Percentiles rank a stretch among this genome's conserved stretches.
Conservation (phyloP, 2,329 filamentous ascomycete species). For the Sordariomycetes sp. region DNA sequence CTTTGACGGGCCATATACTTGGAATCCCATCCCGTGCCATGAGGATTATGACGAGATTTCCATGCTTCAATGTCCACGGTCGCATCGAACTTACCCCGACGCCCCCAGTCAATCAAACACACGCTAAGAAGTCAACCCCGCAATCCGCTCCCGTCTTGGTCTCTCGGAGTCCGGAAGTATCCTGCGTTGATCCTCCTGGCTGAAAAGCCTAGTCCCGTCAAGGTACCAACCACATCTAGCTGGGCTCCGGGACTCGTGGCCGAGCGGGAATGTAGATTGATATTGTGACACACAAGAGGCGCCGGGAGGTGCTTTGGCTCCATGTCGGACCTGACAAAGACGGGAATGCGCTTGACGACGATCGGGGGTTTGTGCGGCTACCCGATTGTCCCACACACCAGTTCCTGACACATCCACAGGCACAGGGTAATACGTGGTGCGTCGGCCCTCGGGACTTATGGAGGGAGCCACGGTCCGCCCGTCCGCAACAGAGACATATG, state of each 20-base stretch:
- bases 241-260: neutral
- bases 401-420: no score
- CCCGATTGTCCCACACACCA: no score
- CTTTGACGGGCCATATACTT: neutral
- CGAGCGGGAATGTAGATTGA: no score
- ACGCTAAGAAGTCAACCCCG: neutral
- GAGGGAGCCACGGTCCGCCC: neutral
- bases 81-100: neutral
- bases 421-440: no score
- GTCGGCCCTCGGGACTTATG: neutral
- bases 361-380: no score
- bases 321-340: no score
- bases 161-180: neutral
- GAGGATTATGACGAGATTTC: neutral
- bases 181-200: neutral
- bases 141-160: neutral
- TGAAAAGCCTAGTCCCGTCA: neutral
- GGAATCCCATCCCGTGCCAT: neutral
- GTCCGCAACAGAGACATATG: neutral
- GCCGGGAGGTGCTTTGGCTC: no score
- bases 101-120: neutral
- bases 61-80: neutral
- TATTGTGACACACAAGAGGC: no score
- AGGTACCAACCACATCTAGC: neutral
- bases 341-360: no score